Evolutionary conservation across 78 protist species (phyloP).

Genomic region (Dictyostelium firmibasis): DNA sequence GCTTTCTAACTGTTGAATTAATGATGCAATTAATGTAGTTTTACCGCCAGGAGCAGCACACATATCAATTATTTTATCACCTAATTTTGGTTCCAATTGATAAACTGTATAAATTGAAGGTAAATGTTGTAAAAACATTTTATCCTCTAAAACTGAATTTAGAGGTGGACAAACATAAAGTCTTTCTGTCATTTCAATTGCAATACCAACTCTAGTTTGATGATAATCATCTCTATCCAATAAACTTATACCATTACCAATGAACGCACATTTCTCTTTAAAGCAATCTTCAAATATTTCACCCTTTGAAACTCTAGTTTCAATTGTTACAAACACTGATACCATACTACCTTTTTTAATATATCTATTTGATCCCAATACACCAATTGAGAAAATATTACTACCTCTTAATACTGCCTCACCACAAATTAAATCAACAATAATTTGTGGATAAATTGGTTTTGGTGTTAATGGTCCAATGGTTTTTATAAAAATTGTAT

Average conservation of each 20-base stretch:
- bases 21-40: slow-evolving; percentile 96
- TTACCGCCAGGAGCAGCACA: slow-evolving; percentile 99
- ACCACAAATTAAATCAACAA: slow-evolving; percentile 49
- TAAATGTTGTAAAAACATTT: slow-evolving; percentile 38
- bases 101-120: slow-evolving; percentile 46
- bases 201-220: slow-evolving; percentile 3
- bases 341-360: slow-evolving; percentile 27
- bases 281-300: background rate
- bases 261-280: slow-evolving; percentile 10
- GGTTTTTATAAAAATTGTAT: slow-evolving; percentile 30
- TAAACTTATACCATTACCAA: slow-evolving; percentile 60
- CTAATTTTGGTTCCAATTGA: slow-evolving; percentile 31
- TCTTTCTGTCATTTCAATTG: slow-evolving; percentile 62
- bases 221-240: slow-evolving; percentile 36
- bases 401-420: slow-evolving; percentile 70
- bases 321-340: slow-evolving; percentile 51
- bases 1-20: slow-evolving; percentile 83
- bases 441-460: slow-evolving; percentile 41
- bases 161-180: slow-evolving; percentile 39
- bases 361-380: slow-evolving; percentile 9
- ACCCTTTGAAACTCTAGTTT: background rate
- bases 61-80: slow-evolving; percentile 96
- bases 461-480: slow-evolving; percentile 1
- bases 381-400: slow-evolving; percentile 45
- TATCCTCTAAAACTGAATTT: slow-evolving; percentile 14